phyloP scores from a whole-genome alignment of 2,329 filamentous ascomycete genomes.

The Botrytis cinerea region DNA sequence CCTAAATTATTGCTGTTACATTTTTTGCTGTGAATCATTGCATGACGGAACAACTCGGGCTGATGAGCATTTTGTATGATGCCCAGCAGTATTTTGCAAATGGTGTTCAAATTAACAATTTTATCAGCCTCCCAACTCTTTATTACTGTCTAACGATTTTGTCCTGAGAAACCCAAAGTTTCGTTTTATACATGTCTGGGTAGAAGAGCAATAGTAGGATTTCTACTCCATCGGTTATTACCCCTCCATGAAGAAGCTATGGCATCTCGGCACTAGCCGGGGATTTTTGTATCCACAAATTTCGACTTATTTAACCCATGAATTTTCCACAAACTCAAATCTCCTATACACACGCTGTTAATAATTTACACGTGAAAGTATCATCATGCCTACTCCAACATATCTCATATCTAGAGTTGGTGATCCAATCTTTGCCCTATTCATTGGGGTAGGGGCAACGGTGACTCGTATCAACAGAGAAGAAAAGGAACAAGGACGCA shows the following conservation, averaged over 20 bases:
- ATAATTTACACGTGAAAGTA: background rate
- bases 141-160: too few species aligned
- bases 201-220: background rate
- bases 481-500: constrained; percentile 47
- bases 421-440: constrained; percentile 56
- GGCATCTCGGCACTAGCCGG: constrained; percentile 18
- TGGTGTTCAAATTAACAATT: background rate
- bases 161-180: background rate
- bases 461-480: constrained; percentile 55
- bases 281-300: constrained; percentile 10
- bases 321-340: background rate
- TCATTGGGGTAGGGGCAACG: constrained; percentile 55
- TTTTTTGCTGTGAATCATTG: background rate
- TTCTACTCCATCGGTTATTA: background rate
- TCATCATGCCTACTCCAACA: constrained; percentile 39
- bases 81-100: background rate
- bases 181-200: background rate
- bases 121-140: too few species aligned
- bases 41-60: background rate
- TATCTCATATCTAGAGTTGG: constrained; percentile 46
- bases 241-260: constrained; percentile 18
- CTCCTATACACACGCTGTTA: background rate
- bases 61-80: background rate
- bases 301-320: constrained; percentile 7
- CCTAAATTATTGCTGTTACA: background rate